Conservation (phyloP, 1,139 yeast species). For the Pneumocystis carinii region DNA sequence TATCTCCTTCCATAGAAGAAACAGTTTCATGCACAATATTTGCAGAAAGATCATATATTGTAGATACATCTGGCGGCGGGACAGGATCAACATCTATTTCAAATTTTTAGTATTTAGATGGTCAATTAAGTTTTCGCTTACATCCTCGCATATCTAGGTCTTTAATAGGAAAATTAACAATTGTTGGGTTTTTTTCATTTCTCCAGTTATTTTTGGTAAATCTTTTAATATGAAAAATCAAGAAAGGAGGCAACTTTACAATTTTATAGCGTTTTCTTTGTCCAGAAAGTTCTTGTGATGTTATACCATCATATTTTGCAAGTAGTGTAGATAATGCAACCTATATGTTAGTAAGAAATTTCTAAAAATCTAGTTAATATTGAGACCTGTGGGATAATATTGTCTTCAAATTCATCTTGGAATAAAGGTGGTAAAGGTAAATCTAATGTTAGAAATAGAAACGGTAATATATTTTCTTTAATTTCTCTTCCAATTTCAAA, state of each 20-base stretch:
- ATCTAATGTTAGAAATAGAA: slow-evolving; percentile 45
- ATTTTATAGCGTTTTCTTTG: slow-evolving; percentile 30
- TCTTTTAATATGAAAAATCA: slow-evolving; percentile 45
- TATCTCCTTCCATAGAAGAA: slow-evolving; percentile 17
- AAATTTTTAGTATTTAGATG: not conserved
- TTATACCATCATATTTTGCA: slow-evolving; percentile 31
- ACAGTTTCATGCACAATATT: slow-evolving; percentile 37
- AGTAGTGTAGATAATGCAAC: slow-evolving; percentile 35
- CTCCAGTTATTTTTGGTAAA: slow-evolving; percentile 26
- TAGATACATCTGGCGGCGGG: slow-evolving; percentile 13
- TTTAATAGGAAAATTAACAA: slow-evolving; percentile 44
- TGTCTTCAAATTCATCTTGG: slow-evolving; percentile 28
- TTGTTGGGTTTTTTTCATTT: slow-evolving; percentile 42
- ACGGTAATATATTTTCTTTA: slow-evolving; percentile 27
- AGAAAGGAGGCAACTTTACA: slow-evolving; percentile 35
- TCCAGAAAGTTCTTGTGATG: slow-evolving; percentile 24
- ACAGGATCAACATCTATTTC: slow-evolving; percentile 8
- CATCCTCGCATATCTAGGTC: slow-evolving; percentile 30
- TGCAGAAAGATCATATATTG: slow-evolving; percentile 34
- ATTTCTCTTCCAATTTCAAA: slow-evolving; percentile 18
- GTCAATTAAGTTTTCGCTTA: slow-evolving; percentile 15
- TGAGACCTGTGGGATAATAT: slow-evolving; percentile 35
- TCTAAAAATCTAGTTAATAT: not conserved
- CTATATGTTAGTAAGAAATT: not conserved
- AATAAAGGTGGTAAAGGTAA: slow-evolving; percentile 47